Conservation (phyloP, 106 monocot genomes). For the Chionographis japonica region DNA sequence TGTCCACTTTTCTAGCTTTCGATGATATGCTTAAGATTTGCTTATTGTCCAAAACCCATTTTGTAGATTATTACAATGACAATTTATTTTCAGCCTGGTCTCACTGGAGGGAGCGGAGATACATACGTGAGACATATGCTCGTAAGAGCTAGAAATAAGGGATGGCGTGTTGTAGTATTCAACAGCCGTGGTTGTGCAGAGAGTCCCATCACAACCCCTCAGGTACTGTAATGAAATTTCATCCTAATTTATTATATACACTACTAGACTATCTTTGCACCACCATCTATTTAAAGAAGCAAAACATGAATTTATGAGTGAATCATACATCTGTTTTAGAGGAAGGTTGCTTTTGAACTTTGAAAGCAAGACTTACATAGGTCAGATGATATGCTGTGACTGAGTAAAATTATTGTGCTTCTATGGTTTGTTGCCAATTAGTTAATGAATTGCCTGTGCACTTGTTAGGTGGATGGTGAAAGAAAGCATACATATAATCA, state of each 20-base stretch:
- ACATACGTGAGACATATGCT: conserved; percentile 93
- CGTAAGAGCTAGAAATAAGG: conserved; percentile 61
- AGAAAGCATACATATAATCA: too few relatives aligned
- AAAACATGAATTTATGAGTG: too few relatives aligned
- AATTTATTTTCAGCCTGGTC: conserved; percentile 68
- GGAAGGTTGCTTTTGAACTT: neutral
- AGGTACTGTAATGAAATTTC: conserved; percentile 30
- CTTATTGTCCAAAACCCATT: neutral
- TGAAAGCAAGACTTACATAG: neutral
- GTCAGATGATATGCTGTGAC: too few relatives aligned
- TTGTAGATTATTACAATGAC: neutral
- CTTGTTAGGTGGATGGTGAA: too few relatives aligned
- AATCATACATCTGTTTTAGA: neutral
- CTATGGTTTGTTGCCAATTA: too few relatives aligned
- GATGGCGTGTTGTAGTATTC: conserved; percentile 86
- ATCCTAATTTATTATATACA: too few relatives aligned
- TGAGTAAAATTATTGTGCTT: too few relatives aligned
- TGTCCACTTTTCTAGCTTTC: too few relatives aligned
- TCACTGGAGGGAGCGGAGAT: conserved; percentile 89
- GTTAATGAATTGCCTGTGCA: too few relatives aligned
- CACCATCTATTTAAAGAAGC: too few relatives aligned
- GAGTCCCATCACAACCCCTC: conserved; percentile 85
- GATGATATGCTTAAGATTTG: neutral
- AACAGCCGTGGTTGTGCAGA: conserved; percentile 87
- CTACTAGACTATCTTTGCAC: too few relatives aligned